phyloP scores from a whole-genome alignment of 73 alveolate genomes.

The Tetrahymena borealis region DNA sequence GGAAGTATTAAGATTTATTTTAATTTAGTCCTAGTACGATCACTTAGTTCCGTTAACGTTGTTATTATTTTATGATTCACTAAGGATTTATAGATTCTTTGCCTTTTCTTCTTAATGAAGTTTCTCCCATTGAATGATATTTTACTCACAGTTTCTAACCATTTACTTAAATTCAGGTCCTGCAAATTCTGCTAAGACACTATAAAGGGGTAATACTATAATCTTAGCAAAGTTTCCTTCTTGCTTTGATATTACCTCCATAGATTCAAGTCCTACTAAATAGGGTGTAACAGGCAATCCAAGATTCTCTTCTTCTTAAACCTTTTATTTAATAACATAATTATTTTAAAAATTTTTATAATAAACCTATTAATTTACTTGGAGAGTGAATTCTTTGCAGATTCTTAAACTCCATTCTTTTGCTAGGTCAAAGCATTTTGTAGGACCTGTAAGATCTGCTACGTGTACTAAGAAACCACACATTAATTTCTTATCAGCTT shows the following conservation, averaged over 20 bases:
- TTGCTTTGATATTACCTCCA: background rate
- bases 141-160: background rate
- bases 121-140: background rate
- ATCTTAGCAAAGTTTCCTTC: background rate
- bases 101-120: background rate
- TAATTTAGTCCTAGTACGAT: too few relatives aligned
- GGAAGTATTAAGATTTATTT: too few relatives aligned
- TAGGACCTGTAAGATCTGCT: constrained; percentile 28
- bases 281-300: constrained; percentile 31
- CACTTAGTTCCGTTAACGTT: background rate
- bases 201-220: background rate
- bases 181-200: background rate
- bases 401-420: constrained; percentile 38
- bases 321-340: background rate
- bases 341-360: background rate
- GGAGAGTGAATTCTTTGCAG: constrained; percentile 10
- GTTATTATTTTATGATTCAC: background rate
- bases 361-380: background rate
- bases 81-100: background rate
- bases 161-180: background rate
- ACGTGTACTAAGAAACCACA: constrained; percentile 34
- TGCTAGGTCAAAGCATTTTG: constrained; percentile 17
- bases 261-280: constrained; percentile 12
- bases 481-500: background rate
- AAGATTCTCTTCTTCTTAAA: constrained; percentile 16